Evolutionary conservation across 2,329 filamentous ascomycete genomes (phyloP).

Genomic region (Scedosporium apiospermum): DNA sequence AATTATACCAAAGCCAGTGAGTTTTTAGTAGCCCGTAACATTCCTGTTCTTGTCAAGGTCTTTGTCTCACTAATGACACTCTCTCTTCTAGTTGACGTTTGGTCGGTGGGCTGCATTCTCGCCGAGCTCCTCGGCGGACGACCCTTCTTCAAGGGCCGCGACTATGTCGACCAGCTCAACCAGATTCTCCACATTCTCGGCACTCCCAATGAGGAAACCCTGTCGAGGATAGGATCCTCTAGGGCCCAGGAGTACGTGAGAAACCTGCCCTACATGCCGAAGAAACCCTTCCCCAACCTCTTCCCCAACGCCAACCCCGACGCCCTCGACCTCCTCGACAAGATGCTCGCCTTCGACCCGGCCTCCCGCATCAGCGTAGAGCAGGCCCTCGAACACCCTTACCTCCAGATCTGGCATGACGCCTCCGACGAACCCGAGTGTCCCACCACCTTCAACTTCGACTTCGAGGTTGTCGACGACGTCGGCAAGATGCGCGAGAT

Average conservation of each 20-base stretch:
- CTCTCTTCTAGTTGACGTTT: constrained; percentile 70
- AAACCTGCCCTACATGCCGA: constrained; percentile 90
- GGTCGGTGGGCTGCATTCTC: constrained; percentile 97
- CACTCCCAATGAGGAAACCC: constrained; percentile 90
- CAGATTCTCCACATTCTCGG: constrained; percentile 97
- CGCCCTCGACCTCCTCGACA: constrained; percentile 87
- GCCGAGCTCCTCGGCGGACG: constrained; percentile 92
- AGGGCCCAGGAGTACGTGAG: constrained; percentile 97
- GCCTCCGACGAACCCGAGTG: constrained; percentile 91
- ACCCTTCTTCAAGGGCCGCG: constrained; percentile 97
- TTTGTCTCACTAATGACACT: background rate
- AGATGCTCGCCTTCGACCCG: constrained; percentile 96
- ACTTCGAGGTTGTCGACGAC: constrained; percentile 95
- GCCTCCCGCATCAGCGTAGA: constrained; percentile 90
- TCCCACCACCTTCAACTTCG: constrained; percentile 92
- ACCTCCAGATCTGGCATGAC: constrained; percentile 97
- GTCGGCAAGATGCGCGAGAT: constrained; percentile 91
- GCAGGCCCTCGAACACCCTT: constrained; percentile 89
- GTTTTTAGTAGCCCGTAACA: constrained; percentile 29
- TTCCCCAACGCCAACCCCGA: constrained; percentile 96
- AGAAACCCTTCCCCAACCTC: constrained; percentile 77
- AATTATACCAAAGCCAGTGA: constrained; percentile 99
- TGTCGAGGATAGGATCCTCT: constrained; percentile 86
- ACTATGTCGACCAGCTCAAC: constrained; percentile 99
- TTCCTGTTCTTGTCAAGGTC: background rate